Base-by-base conservation (phyloP, 805 yeast genomes). In the Kuraishia hungarica region DNA sequence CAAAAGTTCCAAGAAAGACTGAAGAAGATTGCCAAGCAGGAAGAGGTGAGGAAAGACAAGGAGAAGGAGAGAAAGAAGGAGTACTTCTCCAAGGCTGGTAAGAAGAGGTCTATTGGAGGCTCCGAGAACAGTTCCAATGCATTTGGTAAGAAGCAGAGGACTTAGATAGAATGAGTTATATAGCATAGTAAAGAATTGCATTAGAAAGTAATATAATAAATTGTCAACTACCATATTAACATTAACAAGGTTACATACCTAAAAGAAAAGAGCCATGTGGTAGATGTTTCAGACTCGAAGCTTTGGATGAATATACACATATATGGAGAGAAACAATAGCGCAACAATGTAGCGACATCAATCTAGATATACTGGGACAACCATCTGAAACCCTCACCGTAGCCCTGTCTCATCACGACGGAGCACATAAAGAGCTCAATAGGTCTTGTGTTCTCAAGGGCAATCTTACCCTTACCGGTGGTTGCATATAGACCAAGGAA, bases 301-400 rank as follows among this genome's bases (percentile, higher is more conserved):
- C 43, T 35, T 35, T 35, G 43, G 43, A 7, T 35, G 43, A 35
- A 13, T 35, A 35, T 35, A 35, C 43, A 35, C 43, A 35, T 15
- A 35, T 35, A 13, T 35, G 43, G 43, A 35, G 43, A 15, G 43
- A 13, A 35, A 35, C 43, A 35, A 35, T 35, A 35, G n/a, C 43
- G 11, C 43, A 35, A 35, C n/a, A 17, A 35, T 35, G 17, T 3
- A 15, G 15, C 17, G 5, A 4, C 43, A 35, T 35, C 22, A 24
- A 23, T 26, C 68, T 80, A 93, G 65, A 93, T 93, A 74, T 88
- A 93, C 76, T 94, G 96, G 59, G 97, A 90, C 68, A 94, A 83
- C 98, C 97, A 94, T 81, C 90, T 88, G 82, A 94, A 91, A 60
- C 96, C 99, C 65, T 94, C 98, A 58, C 96, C 96, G 73, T 94